phyloP scores from a whole-genome alignment of 495 filamentous ascomycete species.

The Margaritispora aquatica region DNA sequence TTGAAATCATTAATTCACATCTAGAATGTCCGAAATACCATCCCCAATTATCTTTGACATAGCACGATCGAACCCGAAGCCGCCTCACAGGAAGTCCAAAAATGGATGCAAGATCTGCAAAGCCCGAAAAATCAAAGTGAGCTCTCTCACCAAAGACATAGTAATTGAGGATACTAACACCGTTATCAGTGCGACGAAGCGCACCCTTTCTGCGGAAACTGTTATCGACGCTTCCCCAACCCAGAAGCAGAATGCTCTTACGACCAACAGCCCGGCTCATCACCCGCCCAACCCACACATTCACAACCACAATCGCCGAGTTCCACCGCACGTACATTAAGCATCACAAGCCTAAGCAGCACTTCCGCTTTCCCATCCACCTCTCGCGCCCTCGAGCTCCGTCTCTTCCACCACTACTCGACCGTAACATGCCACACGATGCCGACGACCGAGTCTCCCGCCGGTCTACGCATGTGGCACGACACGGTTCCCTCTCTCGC shows the following conservation, averaged over 20 bases:
- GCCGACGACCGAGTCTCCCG: conserved; percentile 1
- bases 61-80: background rate
- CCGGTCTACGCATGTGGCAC: conserved; percentile 3
- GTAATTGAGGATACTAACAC: background rate
- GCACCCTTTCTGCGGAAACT: conserved; percentile 1
- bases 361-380: background rate
- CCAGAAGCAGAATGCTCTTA: conserved; percentile 2
- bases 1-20: background rate
- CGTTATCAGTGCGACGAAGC: background rate
- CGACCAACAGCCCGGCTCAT: too few species aligned
- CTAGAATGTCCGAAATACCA: conserved; percentile 1
- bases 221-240: conserved; percentile 5
- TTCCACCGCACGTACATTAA: too few species aligned
- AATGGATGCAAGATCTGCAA: conserved; percentile 3
- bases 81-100: conserved; percentile 4
- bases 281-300: too few species aligned
- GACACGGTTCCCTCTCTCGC: background rate
- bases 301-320: too few species aligned
- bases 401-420: conserved; percentile 5
- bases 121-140: conserved; percentile 3
- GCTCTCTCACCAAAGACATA: background rate
- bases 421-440: conserved; percentile 7
- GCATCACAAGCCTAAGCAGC: too few species aligned
- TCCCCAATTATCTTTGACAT: background rate
- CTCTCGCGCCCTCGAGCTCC: conserved; percentile 1